These are phyloP conservation scores for Salix exigua DNA, from an alignment of 345 rosid genomes.

Conservation along the genomic window DNA sequence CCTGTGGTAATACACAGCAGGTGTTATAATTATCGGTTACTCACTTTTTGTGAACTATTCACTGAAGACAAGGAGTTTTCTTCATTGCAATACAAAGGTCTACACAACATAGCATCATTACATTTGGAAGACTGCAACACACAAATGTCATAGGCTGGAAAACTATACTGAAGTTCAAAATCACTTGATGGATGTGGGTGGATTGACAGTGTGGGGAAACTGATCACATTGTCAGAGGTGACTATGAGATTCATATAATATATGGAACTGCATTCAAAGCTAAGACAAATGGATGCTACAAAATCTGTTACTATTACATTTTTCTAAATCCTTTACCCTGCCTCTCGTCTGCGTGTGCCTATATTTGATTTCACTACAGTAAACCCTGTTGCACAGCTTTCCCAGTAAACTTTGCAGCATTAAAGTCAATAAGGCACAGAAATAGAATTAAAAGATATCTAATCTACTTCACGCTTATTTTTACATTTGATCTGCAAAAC, in stretches of 20 bases:
- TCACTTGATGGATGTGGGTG: not conserved
- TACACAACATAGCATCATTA: not conserved
- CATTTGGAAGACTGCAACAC: not conserved
- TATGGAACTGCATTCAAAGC: not conserved
- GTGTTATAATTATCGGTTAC: constrained; percentile 3
- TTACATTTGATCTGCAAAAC: not conserved
- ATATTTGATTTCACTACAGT: not conserved
- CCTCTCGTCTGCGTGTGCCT: not conserved
- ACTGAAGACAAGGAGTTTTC: not conserved
- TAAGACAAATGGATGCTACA: not conserved
- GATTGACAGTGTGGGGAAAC: not conserved
- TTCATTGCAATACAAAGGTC: not conserved
- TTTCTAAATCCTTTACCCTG: not conserved
- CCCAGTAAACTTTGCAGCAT: not conserved
- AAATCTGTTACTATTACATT: not conserved
- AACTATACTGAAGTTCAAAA: not conserved
- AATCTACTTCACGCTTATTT: not conserved
- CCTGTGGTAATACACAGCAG: constrained; percentile 41
- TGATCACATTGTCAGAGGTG: not conserved
- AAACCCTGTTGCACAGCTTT: not conserved
- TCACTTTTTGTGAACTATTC: not conserved
- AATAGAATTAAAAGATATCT: not conserved
- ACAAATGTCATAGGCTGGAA: not conserved
- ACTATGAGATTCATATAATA: not conserved
- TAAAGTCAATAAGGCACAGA: not conserved